phyloP scores from a whole-genome alignment of 2,329 filamentous ascomycete genomes.

The Fusarium pilosicola region DNA sequence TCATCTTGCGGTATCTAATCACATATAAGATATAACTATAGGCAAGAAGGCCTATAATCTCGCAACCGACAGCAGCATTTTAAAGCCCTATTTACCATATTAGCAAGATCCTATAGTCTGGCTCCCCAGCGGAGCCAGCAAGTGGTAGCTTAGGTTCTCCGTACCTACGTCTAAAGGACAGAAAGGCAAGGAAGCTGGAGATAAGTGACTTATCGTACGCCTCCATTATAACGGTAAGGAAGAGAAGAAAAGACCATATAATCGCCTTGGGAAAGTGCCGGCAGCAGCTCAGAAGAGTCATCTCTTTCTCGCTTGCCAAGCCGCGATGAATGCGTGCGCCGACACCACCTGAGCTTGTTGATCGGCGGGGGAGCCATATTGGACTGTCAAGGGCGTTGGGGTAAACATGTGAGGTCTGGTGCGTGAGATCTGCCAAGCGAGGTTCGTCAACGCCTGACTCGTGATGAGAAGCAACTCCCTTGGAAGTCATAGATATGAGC shows the following conservation, averaged over 20 bases:
- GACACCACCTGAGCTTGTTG: conserved; percentile 9
- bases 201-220: conserved; percentile 14
- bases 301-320: conserved; percentile 14
- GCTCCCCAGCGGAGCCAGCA: background rate
- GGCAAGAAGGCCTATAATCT: conserved; percentile 50
- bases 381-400: background rate
- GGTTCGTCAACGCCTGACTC: too few species aligned
- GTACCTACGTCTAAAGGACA: conserved; percentile 31
- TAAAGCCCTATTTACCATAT: background rate
- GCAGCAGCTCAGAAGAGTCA: conserved; percentile 13
- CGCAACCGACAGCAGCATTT: background rate
- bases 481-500: background rate
- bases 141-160: conserved; percentile 19
- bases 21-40: conserved; percentile 52
- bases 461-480: background rate
- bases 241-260: conserved; percentile 22
- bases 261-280: conserved; percentile 25
- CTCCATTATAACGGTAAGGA: conserved; percentile 30
- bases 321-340: conserved; percentile 2
- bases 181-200: conserved; percentile 9
- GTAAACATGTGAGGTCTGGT: background rate
- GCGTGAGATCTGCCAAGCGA: background rate
- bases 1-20: conserved; percentile 49
- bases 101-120: background rate
- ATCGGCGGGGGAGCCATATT: conserved; percentile 9